Conservation (phyloP, 2,329 filamentous ascomycete genomes). For the Rachicladosporium sp. region DNA sequence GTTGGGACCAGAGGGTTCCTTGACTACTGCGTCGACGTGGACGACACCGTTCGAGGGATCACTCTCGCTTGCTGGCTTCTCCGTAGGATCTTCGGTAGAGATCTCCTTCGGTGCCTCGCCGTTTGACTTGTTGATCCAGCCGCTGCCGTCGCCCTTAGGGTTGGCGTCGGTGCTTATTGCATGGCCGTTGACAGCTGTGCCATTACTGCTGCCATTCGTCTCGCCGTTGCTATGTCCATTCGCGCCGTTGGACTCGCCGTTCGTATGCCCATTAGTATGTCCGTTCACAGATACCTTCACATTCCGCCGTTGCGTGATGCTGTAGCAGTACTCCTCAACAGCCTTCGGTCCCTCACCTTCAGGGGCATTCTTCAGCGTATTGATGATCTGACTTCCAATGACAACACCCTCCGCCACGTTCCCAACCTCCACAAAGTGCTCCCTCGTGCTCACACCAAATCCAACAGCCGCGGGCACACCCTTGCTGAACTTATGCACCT, state of each 20-base stretch:
- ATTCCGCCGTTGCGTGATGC: slow-evolving; percentile 40
- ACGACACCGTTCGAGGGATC: slow-evolving; percentile 37
- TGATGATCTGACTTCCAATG: slow-evolving; percentile 92
- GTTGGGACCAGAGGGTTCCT: slow-evolving; percentile 48
- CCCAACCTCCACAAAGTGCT: slow-evolving; percentile 81
- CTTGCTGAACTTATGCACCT: slow-evolving; percentile 85
- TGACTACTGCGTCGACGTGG: slow-evolving; percentile 57
- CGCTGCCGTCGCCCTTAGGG: slow-evolving; percentile 22
- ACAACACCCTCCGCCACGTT: slow-evolving; percentile 85
- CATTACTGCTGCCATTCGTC: neutral
- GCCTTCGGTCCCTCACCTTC: slow-evolving; percentile 55
- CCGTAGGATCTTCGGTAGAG: slow-evolving; percentile 22
- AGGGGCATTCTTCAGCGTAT: slow-evolving; percentile 57
- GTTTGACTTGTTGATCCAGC: slow-evolving; percentile 21
- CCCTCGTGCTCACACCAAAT: slow-evolving; percentile 89
- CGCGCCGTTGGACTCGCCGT: slow-evolving; percentile 7
- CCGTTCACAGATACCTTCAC: neutral
- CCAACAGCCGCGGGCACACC: slow-evolving; percentile 85
- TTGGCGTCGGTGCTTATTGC: slow-evolving; percentile 23
- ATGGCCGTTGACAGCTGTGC: slow-evolving; percentile 9
- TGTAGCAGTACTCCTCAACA: slow-evolving; percentile 77
- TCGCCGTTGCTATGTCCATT: slow-evolving; percentile 1
- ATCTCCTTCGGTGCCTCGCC: slow-evolving; percentile 21
- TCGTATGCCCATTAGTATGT: neutral
- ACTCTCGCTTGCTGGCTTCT: slow-evolving; percentile 20